Percentiles rank a stretch among this genome's conserved stretches.
phyloP scores from a whole-genome alignment of 495 filamentous ascomycete genomes.

The Hapsidospora chrysogenum region DNA sequence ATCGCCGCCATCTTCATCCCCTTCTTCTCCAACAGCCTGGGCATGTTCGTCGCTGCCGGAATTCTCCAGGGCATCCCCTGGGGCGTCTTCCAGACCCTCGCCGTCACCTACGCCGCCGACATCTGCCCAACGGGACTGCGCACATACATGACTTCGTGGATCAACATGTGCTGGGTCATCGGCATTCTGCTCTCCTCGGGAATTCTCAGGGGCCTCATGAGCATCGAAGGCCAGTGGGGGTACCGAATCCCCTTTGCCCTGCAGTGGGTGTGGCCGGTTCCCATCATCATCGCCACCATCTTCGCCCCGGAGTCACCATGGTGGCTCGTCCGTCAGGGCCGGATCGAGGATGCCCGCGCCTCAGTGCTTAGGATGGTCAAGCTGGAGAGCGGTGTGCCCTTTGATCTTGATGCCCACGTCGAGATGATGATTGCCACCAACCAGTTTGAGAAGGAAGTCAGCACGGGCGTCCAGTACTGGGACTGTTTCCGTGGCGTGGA shows the following conservation, averaged over 20 bases:
- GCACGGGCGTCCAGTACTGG: slow-evolving; percentile 35
- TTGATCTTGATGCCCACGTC: slow-evolving; percentile 1
- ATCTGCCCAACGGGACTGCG: slow-evolving; percentile 37
- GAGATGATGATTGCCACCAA: slow-evolving; percentile 49
- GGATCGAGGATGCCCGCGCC: slow-evolving; percentile 23
- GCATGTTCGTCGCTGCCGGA: slow-evolving; percentile 45
- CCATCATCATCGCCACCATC: slow-evolving; percentile 41
- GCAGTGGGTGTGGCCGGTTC: slow-evolving; percentile 53
- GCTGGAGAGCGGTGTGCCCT: slow-evolving; percentile 7
- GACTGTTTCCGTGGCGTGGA: slow-evolving; percentile 46
- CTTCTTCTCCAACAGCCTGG: slow-evolving; percentile 45
- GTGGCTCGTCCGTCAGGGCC: slow-evolving; percentile 51
- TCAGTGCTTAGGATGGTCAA: slow-evolving; percentile 24
- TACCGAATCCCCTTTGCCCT: slow-evolving; percentile 45
- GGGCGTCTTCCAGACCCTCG: slow-evolving; percentile 42
- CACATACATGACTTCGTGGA: slow-evolving; percentile 46
- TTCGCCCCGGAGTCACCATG: slow-evolving; percentile 63
- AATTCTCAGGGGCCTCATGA: slow-evolving; percentile 36
- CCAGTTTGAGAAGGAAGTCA: slow-evolving; percentile 40
- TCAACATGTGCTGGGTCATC: slow-evolving; percentile 55
- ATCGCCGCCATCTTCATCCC: slow-evolving; percentile 33
- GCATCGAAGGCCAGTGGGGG: slow-evolving; percentile 33
- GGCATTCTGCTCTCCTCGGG: slow-evolving; percentile 47
- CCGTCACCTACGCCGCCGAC: slow-evolving; percentile 41
- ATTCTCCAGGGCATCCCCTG: slow-evolving; percentile 58